Base-by-base conservation (phyloP, 176 grass and related monocot genomes). In the Olyra latifolia region DNA sequence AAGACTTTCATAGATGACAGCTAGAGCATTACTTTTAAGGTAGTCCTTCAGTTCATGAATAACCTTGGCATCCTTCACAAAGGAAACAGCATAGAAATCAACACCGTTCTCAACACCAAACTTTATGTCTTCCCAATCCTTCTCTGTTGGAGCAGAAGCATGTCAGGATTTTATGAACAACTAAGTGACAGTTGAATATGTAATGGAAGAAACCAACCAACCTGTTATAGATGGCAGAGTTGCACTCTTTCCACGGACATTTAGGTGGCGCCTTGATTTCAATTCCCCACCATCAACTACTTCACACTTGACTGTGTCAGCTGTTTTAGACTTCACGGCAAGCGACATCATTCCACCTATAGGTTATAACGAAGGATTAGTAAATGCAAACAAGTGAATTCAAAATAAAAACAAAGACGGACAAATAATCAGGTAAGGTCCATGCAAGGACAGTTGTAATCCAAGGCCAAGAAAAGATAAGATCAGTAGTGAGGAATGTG, bases 121-220 rank as follows among this genome's bases (percentile, higher is more conserved):
- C 79, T 95, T 98, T 75, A 98, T 98, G 68, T 98, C 95, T 80
- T 95, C 95, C 95, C 95, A 98, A 83, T 98, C 95, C 76, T 98
- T 98, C 44, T 98, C 95, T 95, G 77, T 87, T 87, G 24, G 45
- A 72, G 61, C 68, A 88, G 38, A 70, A 81, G 27, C n/a, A 88
- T 19, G 56, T 81, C 74, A 78, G 58, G n/a, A 64, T 62, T 52
- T 68, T 77, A 42, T 54, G 49, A 40, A 63, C 74, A 75, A 50
- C 66, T 66, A 47, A 41, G 68, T 59, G 58, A 16, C 55, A 65
- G 46, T 47, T 60, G 83, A 74, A 84, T 12, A 22, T 58, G 50
- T 79, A 19, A 78, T n/a, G 23, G 32, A 13, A 59, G 27, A 57
- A 53, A 85, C 57, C 14, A 45, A 69, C 45, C 58, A 57, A 98